Base-by-base conservation (phyloP, 164 flowering plant species). In the Tetrastigma voinierianum region DNA sequence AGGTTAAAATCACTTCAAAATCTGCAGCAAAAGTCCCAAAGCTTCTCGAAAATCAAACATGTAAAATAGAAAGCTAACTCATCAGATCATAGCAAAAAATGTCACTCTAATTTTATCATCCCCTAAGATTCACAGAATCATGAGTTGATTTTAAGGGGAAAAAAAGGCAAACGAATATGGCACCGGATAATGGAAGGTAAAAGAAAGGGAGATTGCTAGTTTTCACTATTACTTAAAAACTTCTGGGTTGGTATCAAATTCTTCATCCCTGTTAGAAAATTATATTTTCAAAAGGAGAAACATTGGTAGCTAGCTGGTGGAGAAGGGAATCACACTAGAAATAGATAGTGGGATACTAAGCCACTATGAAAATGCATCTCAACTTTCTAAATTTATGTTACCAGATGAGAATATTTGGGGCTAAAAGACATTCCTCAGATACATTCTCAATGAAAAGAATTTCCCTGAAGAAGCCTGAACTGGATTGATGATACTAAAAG, bases 391-490 rank as follows among this genome's bases (percentile, higher is more conserved):
- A 55, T 55, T 11, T 19, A 19, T 21, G 14, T 32, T 32, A 32
- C 6, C 40, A 32, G 40, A 32, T 32, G 40, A 32, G 40, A 32
- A 32, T 32, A 32, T 32, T 4, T 32, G 40, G 40, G 40, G 0
- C 40, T 32, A 48, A 10, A 12, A 58, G 10, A 40, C 45, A 46
- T 66, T 57, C 19, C 53, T 63, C 44, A 51, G 21, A 63, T n/a
- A 32, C 4, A 20, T 20, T 14, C 46, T 58, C 57, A 17, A 23
- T 48, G 53, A 47, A 6, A 19, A 19, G 47, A 12, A 44, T 43
- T 44, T 10, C 47, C 49, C 62, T 43, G 23, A 40, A 43, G n/a
- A 62, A 62, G 54, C 25, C 54, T 19, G 44, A 46, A 44, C 55
- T 48, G 9, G 55, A 23, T 9, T 52, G 19, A 21, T 21, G 20